Base-by-base conservation (phyloP, 768 basidiomycete genomes). In the Podaxis rugospora region DNA sequence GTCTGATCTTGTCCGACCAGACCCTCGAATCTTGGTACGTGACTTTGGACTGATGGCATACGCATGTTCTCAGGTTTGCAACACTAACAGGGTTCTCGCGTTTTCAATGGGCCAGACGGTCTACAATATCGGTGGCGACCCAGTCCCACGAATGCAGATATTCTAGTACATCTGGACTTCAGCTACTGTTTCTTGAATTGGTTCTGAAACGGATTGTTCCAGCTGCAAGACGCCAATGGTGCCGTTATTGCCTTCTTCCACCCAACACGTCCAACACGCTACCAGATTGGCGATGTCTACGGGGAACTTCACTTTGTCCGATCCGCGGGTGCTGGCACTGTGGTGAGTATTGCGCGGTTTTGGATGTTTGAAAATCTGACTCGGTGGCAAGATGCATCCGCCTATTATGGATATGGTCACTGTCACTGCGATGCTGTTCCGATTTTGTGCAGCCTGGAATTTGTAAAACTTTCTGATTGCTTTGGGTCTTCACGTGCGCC, bases 361-460 rank as follows among this genome's bases (percentile, higher is more conserved):
- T 23, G 50, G 18, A 44, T 28, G 18, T 23, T 36, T 52, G 47
- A 21, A 50, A 40, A n/a, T 27, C 53, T 61, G 44, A 61, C 14
- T 55, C 44, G 57, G 32, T 13, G 52, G 25, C 55, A 69, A 92
- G 90, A 89, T 85, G 80, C 91, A 92, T 70, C 91, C 90, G 55
- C 92, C 92, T 65, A 87, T 93, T 73, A 93, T 93, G 92, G 90
- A 93, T 78, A 86, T 84, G 49, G 90, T 93, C 63, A 88, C 88
- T 27, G 85, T 93, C 66, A 91, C 91, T 28, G 84, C 85, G 57
- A 92, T 93, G 90, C 79, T 93, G 37, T 92, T 90, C 75, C 87
- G 92, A 51, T 90, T 91, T 72, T 89, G 88, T 66, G 78, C 75
- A 47, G 71, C 77, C 52, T 83, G 78, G 78, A 80, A 80, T 66